A percentile compares a stretch with the other conserved stretches of the same genome.
Evolutionary conservation across 139 green algal species (phyloP).

Genomic region (Coelastrella sp.): DNA sequence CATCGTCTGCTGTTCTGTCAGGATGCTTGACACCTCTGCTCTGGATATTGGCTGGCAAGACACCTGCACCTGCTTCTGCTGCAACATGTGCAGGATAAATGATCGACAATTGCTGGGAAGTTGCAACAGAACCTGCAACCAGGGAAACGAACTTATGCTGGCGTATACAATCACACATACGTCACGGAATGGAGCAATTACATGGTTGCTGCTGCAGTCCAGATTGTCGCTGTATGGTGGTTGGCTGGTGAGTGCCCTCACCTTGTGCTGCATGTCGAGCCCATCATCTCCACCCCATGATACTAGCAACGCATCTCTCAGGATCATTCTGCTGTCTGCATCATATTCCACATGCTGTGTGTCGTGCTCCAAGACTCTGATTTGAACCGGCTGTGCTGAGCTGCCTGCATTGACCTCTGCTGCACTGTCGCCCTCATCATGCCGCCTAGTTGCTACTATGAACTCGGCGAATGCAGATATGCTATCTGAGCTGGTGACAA

Average conservation of each 20-base stretch:
- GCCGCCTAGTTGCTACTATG: conserved; percentile 2
- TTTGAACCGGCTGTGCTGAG: neutral
- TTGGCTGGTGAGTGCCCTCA: neutral
- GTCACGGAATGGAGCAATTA: neutral
- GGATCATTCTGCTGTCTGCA: neutral
- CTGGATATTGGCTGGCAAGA: neutral
- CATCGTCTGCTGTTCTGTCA: neutral
- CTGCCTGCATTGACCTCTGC: neutral
- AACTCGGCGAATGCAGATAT: conserved; percentile 12
- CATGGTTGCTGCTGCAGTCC: neutral
- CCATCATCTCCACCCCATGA: neutral
- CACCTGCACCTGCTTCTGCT: conserved; percentile 23
- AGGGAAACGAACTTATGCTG: neutral
- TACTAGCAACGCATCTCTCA: neutral
- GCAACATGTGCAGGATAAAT: neutral
- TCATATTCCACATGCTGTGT: neutral
- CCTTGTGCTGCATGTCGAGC: neutral
- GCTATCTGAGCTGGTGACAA: neutral
- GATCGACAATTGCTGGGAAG: neutral
- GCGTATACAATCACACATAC: neutral
- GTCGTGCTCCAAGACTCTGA: neutral
- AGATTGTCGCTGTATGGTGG: neutral
- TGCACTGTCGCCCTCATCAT: neutral
- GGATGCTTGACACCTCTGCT: neutral
- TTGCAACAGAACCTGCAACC: neutral